Conservation (phyloP, 768 basidiomycete species). For the Termitomyces sp. region DNA sequence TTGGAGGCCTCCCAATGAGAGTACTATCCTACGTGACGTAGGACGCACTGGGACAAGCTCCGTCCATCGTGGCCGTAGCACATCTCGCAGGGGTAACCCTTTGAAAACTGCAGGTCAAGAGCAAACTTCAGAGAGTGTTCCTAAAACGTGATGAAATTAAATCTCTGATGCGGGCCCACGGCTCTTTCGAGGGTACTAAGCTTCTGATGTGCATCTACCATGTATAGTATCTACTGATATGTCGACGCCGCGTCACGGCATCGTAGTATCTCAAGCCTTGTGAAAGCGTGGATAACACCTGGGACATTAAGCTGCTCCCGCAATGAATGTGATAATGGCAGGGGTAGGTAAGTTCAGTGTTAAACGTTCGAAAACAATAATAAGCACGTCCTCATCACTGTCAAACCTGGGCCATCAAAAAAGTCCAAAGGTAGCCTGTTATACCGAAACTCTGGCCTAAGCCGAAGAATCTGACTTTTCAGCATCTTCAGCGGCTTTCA, state of each 20-base stretch:
- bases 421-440: background rate
- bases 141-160: background rate
- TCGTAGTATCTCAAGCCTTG: background rate
- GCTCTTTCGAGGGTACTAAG: background rate
- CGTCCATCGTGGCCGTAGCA: slow-evolving; percentile 1
- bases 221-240: slow-evolving; percentile 5
- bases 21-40: slow-evolving; percentile 7
- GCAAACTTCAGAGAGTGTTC: background rate
- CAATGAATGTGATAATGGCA: background rate
- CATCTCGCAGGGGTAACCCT: background rate
- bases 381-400: slow-evolving; percentile 20
- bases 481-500: slow-evolving; percentile 42
- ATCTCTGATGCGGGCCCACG: background rate
- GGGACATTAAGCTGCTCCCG: background rate
- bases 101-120: background rate
- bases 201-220: background rate
- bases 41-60: background rate
- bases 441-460: slow-evolving; percentile 15
- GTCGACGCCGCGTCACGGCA: background rate
- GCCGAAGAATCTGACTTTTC: slow-evolving; percentile 30
- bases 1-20: slow-evolving; percentile 4
- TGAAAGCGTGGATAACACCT: background rate
- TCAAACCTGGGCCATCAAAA: background rate
- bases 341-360: background rate
- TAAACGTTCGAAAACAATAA: slow-evolving; percentile 23